phyloP scores from a whole-genome alignment of 2,329 filamentous ascomycete genomes.

The Ophiostoma triangulosporum region DNA sequence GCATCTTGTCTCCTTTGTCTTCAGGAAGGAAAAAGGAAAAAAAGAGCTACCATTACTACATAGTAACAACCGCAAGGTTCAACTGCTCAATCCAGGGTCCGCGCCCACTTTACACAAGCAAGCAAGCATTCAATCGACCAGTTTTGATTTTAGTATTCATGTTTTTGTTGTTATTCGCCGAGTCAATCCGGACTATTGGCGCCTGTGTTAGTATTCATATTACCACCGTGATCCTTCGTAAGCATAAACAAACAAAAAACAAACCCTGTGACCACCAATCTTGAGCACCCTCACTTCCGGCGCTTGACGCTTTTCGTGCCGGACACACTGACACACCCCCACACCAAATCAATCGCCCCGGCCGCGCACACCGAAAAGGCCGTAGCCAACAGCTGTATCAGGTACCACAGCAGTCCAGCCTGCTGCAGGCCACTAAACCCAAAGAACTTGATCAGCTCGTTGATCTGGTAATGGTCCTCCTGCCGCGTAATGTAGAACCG shows the following conservation, averaged over 20 bases:
- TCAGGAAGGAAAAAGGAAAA: neutral
- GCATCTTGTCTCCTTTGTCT: neutral
- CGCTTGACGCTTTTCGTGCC: neutral
- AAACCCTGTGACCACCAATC: neutral
- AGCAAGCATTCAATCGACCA: neutral
- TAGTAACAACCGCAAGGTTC: neutral
- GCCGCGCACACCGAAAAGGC: conserved; percentile 49
- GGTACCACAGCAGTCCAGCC: conserved; percentile 35
- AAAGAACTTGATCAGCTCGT: conserved; percentile 63
- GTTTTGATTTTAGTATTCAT: too few species aligned
- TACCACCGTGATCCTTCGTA: neutral
- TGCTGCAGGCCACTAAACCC: conserved; percentile 52
- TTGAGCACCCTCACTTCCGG: neutral
- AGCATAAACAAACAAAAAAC: neutral
- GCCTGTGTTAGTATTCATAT: too few species aligned
- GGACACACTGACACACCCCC: too few species aligned
- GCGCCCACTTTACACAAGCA: neutral
- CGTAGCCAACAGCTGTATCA: conserved; percentile 40
- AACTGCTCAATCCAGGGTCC: neutral
- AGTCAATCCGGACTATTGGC: too few species aligned
- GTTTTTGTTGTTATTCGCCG: too few species aligned
- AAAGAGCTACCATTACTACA: neutral
- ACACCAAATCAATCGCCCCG: too few species aligned
- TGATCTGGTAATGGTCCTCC: conserved; percentile 69
- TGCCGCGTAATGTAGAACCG: conserved; percentile 64